Base-by-base conservation (phyloP, 1,284 basidiomycete genomes). In the Papiliotrema flavescens region DNA sequence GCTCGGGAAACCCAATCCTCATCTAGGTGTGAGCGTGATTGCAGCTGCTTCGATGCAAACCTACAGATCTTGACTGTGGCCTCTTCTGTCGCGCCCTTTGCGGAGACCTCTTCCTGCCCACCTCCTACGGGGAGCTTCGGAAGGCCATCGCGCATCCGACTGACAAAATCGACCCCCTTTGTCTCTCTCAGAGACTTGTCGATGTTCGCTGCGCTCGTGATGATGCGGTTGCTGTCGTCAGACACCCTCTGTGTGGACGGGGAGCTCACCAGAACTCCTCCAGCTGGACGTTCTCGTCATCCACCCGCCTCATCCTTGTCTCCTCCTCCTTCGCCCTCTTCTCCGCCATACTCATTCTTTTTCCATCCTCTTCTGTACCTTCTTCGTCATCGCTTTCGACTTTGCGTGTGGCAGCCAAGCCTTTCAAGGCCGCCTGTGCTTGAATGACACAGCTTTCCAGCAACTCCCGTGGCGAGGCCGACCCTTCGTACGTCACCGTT, bases 401-500 rank as follows among this genome's bases (percentile, higher is more conserved):
- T 28, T 35, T 36, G n/a, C 37, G 34, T 17, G 39, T 39, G 6
- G 47, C 34, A 41, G 55, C 46, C n/a, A 93, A 76, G 4, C 89
- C 88, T 70, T 90, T 91, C 64, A 90, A 79, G 2, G 90, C 90
- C 14, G 90, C 89, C 53, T 85, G 83, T 1, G 90, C 89, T 75
- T 96, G 92, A 51, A 92, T 90, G 42, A 87, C 87, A 57, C 93
- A 87, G 2, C 84, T 86, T 74, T 96, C 91, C 43, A 95, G 80
- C 32, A 95, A 80, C 70, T 94, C 92, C 50, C 92, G 85, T 8
- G 91, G 91, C 4, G 88, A 87, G 1, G 89, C 83, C 49, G 87
- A 87, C 35, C 90, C 90, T 78, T 94, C 91, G 70, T 95, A 96
- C 28, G 87, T 75, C 57, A 92, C 85, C 6, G 60, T 46, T 17